Conservation (phyloP, 441 rosid species). For the Euphorbia schlechtendalii region DNA sequence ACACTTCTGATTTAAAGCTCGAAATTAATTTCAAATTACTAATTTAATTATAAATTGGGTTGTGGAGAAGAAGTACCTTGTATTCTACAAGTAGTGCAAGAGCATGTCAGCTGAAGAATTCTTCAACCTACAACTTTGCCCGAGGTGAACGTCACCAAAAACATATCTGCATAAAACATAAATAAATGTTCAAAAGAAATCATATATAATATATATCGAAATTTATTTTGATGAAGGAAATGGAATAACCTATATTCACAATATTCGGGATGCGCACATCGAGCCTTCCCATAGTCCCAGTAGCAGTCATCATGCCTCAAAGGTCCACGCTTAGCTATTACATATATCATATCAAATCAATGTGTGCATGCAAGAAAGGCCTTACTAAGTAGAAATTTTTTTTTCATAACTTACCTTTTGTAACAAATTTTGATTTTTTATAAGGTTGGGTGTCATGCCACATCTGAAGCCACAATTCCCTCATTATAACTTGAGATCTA, state of each 20-base stretch:
- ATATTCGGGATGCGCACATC: slow-evolving; percentile 91
- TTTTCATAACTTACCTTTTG: slow-evolving; percentile 52
- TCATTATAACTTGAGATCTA: slow-evolving; percentile 81
- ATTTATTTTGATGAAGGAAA: slow-evolving; percentile 2
- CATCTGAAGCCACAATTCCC: slow-evolving; percentile 99
- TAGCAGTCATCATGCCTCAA: slow-evolving; percentile 88
- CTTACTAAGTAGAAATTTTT: slow-evolving; percentile 5
- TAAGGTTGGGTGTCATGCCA: slow-evolving; percentile 86
- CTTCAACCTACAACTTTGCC: slow-evolving; percentile 98
- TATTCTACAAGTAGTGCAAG: slow-evolving; percentile 55
- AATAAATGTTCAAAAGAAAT: neutral
- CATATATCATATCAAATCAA: slow-evolving; percentile 1
- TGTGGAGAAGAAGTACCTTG: slow-evolving; percentile 31
- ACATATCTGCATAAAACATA: slow-evolving; percentile 48
- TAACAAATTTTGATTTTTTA: slow-evolving; percentile 59
- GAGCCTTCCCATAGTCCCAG: slow-evolving; percentile 97
- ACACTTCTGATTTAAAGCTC: neutral
- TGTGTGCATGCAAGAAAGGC: slow-evolving; percentile 14
- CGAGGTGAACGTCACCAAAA: slow-evolving; percentile 93
- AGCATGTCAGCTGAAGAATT: slow-evolving; percentile 56
- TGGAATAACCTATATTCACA: slow-evolving; percentile 67
- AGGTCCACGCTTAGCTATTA: slow-evolving; percentile 63
- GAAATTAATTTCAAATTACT: neutral
- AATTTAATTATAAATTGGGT: neutral
- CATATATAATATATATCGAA: neutral